A percentile compares a stretch with the other conserved stretches of the same genome.
phyloP scores from a whole-genome alignment of 163 green algal genomes.

The Scenedesmus sp. region DNA sequence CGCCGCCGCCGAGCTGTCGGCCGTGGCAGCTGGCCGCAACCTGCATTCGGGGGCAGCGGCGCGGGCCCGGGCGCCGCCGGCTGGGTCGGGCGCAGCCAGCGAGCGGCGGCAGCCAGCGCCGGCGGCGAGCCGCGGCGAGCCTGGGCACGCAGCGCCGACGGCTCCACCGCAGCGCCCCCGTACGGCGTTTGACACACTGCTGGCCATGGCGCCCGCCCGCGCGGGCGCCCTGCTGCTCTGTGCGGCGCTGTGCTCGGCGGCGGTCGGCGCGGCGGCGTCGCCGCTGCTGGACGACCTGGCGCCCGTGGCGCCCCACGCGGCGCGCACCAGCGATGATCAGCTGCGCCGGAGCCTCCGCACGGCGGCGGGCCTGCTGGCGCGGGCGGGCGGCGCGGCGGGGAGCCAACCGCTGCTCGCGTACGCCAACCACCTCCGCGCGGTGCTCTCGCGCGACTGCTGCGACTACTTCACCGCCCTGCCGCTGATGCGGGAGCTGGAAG shows the following conservation, averaged over 20 bases:
- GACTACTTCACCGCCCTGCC: constrained; percentile 38
- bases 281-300: constrained; percentile 9
- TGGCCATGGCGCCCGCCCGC: too few species aligned
- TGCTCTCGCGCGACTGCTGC: constrained; percentile 32
- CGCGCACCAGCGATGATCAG: background rate
- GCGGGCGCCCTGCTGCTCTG: constrained; percentile 1
- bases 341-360: background rate
- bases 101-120: too few species aligned
- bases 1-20: too few species aligned
- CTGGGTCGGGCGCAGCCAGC: too few species aligned
- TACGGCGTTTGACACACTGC: too few species aligned
- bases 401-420: background rate
- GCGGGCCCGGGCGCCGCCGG: too few species aligned
- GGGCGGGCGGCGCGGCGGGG: background rate
- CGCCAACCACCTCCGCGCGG: background rate
- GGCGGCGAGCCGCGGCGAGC: too few species aligned
- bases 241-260: background rate
- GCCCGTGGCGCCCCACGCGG: background rate
- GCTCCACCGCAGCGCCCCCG: too few species aligned
- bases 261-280: too few species aligned
- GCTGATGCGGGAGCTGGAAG: background rate
- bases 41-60: too few species aligned
- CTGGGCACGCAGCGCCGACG: too few species aligned
- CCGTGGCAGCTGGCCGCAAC: too few species aligned
- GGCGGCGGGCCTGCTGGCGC: background rate